Conservation (phyloP, 192 early-diverging fungal genomes). For the Backusella mclennaniae region DNA sequence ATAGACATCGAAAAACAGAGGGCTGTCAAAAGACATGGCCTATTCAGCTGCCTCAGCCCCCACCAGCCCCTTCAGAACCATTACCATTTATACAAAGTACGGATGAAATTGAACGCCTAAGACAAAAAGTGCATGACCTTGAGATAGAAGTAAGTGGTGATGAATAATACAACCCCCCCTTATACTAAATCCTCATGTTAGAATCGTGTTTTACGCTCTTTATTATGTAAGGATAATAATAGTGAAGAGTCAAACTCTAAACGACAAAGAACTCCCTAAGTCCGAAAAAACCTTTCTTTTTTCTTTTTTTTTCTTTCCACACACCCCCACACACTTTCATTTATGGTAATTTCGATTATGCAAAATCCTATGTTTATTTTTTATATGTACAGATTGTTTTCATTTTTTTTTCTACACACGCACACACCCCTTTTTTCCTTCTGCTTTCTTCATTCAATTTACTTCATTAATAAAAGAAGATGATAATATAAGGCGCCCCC, state of each 20-base stretch:
- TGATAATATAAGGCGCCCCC: not conserved
- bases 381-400: not conserved
- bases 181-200: not conserved
- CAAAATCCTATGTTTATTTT: not conserved
- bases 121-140: constrained; percentile 25
- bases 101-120: constrained; percentile 9
- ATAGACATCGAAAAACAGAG: constrained; percentile 54
- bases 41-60: constrained; percentile 1
- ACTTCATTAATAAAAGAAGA: not conserved
- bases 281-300: not conserved
- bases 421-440: not conserved
- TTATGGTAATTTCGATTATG: not conserved
- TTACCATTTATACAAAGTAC: constrained; percentile 18
- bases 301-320: not conserved
- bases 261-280: not conserved
- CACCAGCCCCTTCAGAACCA: constrained; percentile 6
- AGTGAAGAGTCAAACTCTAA: not conserved
- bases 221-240: not conserved
- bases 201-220: constrained; percentile 20
- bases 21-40: not conserved
- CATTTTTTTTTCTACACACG: not conserved
- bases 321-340: not conserved
- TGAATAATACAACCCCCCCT: not conserved
- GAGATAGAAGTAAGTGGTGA: constrained; percentile 26
- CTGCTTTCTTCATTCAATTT: not conserved